phyloP scores from a whole-genome alignment of 75 land plant species.

The Ceratopteris richardii region DNA sequence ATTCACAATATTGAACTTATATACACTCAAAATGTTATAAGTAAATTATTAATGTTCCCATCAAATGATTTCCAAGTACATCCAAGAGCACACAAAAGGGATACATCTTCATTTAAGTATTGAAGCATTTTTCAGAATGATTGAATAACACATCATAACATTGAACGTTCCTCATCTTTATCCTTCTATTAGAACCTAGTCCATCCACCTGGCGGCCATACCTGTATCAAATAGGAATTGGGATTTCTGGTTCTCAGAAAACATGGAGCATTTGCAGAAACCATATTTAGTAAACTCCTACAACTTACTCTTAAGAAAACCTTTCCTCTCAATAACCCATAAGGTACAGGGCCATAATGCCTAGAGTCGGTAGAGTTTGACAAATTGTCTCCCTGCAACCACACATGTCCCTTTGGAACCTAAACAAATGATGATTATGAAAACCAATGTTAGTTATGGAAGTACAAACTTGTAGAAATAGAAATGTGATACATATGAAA shows the following conservation, averaged over 20 bases:
- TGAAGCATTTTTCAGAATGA: no score
- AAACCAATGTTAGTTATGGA: not conserved
- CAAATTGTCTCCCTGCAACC: constrained; percentile 84
- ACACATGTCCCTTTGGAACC: constrained; percentile 96
- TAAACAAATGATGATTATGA: constrained; percentile 14
- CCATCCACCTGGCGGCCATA: constrained; percentile 35
- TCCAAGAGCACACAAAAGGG: no score
- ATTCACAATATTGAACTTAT: no score
- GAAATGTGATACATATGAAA: no score
- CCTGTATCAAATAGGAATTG: constrained; percentile 12
- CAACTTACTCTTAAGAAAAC: constrained; percentile 49
- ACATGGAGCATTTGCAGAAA: not conserved
- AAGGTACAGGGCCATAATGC: constrained; percentile 75
- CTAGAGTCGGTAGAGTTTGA: constrained; percentile 70
- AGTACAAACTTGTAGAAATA: not conserved
- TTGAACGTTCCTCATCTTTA: no score
- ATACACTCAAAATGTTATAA: no score
- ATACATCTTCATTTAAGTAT: no score
- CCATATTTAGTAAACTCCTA: not conserved
- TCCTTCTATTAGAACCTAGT: constrained; percentile 5
- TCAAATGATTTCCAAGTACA: no score
- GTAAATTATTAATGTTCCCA: no score
- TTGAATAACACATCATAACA: no score
- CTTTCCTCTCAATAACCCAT: constrained; percentile 57
- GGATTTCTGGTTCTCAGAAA: not conserved